These are phyloP conservation scores for Curvularia sp. DNA, from an alignment of 2,329 filamentous ascomycete genomes.

Conservation along the genomic window DNA sequence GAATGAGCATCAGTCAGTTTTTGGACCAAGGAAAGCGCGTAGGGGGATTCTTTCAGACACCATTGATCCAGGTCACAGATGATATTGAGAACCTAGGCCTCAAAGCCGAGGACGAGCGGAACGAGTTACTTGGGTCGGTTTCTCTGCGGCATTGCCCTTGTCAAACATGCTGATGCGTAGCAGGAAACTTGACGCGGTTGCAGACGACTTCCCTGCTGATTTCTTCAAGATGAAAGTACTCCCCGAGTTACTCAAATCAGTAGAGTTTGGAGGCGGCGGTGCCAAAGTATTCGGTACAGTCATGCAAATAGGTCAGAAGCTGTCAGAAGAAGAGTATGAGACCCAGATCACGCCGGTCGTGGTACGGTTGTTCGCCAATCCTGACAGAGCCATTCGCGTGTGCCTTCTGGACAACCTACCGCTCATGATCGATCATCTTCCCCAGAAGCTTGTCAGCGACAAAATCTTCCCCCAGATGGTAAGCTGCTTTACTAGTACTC, in stretches of 20 bases:
- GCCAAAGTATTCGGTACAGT: conserved; percentile 88
- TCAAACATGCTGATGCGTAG: conserved; percentile 19
- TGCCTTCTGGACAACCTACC: conserved; percentile 89
- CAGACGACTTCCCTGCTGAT: conserved; percentile 95
- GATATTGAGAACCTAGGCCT: conserved; percentile 91
- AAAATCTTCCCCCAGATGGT: conserved; percentile 97
- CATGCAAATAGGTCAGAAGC: conserved; percentile 87
- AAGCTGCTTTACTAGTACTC: conserved; percentile 11
- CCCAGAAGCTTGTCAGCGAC: conserved; percentile 90
- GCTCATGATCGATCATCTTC: conserved; percentile 86
- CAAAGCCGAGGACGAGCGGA: conserved; percentile 83
- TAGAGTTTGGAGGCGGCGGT: conserved; percentile 97
- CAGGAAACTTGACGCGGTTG: conserved; percentile 80
- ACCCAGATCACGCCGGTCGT: conserved; percentile 83
- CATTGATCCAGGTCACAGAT: conserved; percentile 89
- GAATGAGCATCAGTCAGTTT: conserved; percentile 84
- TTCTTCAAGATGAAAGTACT: conserved; percentile 98
- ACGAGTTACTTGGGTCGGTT: conserved; percentile 75
- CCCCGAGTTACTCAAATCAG: conserved; percentile 94
- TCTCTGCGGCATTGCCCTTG: background rate
- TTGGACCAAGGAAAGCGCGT: conserved; percentile 84
- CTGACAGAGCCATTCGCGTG: conserved; percentile 89
- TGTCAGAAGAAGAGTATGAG: conserved; percentile 90
- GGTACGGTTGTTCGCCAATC: conserved; percentile 85
- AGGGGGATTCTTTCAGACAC: conserved; percentile 90